Conservation (phyloP, 2,329 filamentous ascomycete species). For the Dissoconium aciculare region DNA sequence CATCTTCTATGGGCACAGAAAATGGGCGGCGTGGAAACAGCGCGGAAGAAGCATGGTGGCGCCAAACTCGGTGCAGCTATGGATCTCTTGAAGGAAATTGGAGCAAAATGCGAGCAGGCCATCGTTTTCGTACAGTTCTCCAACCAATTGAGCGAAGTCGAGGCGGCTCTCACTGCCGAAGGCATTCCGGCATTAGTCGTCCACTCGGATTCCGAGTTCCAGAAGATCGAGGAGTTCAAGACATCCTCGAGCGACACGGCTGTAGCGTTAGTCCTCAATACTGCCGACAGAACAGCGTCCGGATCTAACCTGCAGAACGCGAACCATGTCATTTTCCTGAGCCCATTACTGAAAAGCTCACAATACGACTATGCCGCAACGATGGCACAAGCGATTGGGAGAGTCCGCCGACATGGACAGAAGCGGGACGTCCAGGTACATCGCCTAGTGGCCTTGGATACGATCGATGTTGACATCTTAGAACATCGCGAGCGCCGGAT, state of each 20-base stretch:
- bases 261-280: conserved; percentile 43
- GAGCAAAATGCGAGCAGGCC: conserved; percentile 31
- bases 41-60: conserved; percentile 20
- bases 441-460: conserved; percentile 70
- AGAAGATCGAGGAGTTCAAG: conserved; percentile 13
- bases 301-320: conserved; percentile 47
- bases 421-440: conserved; percentile 43
- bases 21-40: conserved; percentile 21
- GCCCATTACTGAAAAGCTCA: conserved; percentile 36
- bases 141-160: conserved; percentile 29
- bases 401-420: conserved; percentile 45
- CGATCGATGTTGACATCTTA: conserved; percentile 34
- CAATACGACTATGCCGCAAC: conserved; percentile 41
- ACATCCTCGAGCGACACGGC: conserved; percentile 10
- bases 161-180: conserved; percentile 20
- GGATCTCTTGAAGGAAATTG: conserved; percentile 29
- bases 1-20: conserved; percentile 28
- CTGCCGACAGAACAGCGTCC: conserved; percentile 42
- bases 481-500: conserved; percentile 28
- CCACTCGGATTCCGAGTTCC: conserved; percentile 12
- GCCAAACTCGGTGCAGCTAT: conserved; percentile 36
- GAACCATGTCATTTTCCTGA: conserved; percentile 50
- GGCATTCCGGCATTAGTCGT: conserved; percentile 27
- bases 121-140: conserved; percentile 42
- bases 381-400: conserved; percentile 50